Evolutionary conservation across 2,329 filamentous ascomycete genomes (phyloP).

Genomic region (Teratosphaeria nubilosa): DNA sequence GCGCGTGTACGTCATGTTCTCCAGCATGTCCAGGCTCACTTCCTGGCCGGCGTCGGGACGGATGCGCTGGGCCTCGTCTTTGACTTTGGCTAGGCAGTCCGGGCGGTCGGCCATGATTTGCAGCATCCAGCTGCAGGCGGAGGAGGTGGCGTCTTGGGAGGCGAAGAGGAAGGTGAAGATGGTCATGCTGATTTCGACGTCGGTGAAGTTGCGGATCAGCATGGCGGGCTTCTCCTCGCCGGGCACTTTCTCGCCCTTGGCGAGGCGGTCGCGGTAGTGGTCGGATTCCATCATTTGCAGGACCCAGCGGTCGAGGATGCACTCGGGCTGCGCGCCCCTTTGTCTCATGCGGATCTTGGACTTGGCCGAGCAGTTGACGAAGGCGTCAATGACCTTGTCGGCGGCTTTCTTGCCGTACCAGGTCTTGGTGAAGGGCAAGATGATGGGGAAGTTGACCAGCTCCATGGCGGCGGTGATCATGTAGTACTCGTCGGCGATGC

Average conservation of each 20-base stretch:
- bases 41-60: constrained; percentile 17
- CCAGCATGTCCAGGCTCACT: constrained; percentile 74
- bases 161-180: constrained; percentile 95
- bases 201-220: constrained; percentile 74
- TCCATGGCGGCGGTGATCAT: constrained; percentile 91
- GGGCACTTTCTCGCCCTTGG: constrained; percentile 57
- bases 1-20: constrained; percentile 78
- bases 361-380: constrained; percentile 84
- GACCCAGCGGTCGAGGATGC: constrained; percentile 95
- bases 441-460: constrained; percentile 96
- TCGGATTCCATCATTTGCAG: constrained; percentile 78
- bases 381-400: constrained; percentile 83
- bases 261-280: constrained; percentile 68
- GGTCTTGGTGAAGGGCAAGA: constrained; percentile 86
- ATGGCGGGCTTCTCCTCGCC: constrained; percentile 70
- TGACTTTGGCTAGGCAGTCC: constrained; percentile 80
- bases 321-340: constrained; percentile 77
- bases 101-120: constrained; percentile 88
- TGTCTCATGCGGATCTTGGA: constrained; percentile 67
- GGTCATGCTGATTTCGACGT: constrained; percentile 87
- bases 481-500: constrained; percentile 94
- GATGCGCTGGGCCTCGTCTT: constrained; percentile 54
- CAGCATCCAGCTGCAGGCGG: constrained; percentile 88
- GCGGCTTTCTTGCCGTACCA: constrained; percentile 97
- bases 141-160: constrained; percentile 92